phyloP scores from a whole-genome alignment of 441 rosid genomes.

The Arabidopsis lyrata region DNA sequence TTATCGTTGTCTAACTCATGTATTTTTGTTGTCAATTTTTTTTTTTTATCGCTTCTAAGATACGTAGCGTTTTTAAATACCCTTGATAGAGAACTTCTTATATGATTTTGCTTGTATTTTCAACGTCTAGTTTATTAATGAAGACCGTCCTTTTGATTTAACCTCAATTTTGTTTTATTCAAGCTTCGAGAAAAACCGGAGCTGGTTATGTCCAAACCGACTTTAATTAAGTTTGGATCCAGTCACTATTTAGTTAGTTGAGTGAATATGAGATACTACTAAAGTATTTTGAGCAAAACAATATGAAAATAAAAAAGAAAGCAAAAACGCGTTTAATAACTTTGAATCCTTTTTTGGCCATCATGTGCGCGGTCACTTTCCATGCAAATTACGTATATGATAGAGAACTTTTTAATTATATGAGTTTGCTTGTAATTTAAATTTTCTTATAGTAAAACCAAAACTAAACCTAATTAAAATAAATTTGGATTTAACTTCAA shows the following conservation, averaged over 20 bases:
- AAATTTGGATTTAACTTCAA: neutral
- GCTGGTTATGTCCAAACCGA: neutral
- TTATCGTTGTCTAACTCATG: slow-evolving; percentile 1
- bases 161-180: neutral
- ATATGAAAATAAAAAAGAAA: neutral
- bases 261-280: neutral
- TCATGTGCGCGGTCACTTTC: neutral
- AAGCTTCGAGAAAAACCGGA: neutral
- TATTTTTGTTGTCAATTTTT: neutral
- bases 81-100: neutral
- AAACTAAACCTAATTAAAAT: neutral
- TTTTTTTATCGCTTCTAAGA: neutral
- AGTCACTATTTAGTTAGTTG: neutral
- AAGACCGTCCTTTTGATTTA: neutral
- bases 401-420: neutral
- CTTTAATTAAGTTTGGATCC: neutral
- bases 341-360: neutral
- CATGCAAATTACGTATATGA: neutral
- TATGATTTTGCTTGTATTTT: neutral
- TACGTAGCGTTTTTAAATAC: slow-evolving; percentile 1
- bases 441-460: neutral
- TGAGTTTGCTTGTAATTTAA: neutral
- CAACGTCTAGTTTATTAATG: neutral
- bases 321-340: neutral
- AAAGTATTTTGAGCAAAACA: neutral